Conservation (phyloP, 768 basidiomycete genomes). For the Rhodotorula babjevae region DNA sequence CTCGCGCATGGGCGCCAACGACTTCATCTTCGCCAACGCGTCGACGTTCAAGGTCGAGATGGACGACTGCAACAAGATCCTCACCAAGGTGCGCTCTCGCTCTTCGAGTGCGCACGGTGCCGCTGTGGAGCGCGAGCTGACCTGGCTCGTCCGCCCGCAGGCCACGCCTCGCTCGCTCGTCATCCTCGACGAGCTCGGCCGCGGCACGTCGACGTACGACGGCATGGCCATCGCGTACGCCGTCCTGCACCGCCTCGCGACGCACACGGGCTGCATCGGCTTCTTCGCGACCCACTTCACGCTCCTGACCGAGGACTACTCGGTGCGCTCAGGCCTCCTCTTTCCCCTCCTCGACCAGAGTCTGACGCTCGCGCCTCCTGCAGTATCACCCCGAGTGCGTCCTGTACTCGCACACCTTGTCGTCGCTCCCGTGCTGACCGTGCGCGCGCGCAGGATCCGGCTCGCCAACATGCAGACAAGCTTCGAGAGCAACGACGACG, state of each 20-base stretch:
- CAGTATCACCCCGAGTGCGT: conserved; percentile 41
- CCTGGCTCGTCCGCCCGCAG: conserved; percentile 48
- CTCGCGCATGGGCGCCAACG: conserved; percentile 98
- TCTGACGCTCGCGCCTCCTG: background rate
- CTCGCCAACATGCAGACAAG: conserved; percentile 95
- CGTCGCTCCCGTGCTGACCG: background rate
- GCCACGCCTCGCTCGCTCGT: conserved; percentile 91
- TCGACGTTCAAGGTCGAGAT: conserved; percentile 93
- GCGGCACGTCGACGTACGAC: conserved; percentile 95
- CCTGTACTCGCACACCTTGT: background rate
- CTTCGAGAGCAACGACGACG: conserved; percentile 90
- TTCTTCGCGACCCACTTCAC: conserved; percentile 99
- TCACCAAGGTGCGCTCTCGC: conserved; percentile 57
- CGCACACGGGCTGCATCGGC: conserved; percentile 79
- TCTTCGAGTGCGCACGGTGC: background rate
- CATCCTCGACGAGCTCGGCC: conserved; percentile 72
- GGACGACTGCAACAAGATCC: conserved; percentile 59
- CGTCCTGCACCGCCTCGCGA: conserved; percentile 88
- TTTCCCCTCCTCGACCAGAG: too few relatives aligned
- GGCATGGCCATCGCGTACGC: conserved; percentile 98
- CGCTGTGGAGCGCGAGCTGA: background rate
- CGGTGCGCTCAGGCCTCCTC: conserved; percentile 9
- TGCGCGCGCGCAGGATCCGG: conserved; percentile 63
- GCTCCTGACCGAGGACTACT: conserved; percentile 87
- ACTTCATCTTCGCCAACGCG: conserved; percentile 89